Conservation (phyloP, 768 basidiomycete genomes). For the Steccherinum ochraceum region DNA sequence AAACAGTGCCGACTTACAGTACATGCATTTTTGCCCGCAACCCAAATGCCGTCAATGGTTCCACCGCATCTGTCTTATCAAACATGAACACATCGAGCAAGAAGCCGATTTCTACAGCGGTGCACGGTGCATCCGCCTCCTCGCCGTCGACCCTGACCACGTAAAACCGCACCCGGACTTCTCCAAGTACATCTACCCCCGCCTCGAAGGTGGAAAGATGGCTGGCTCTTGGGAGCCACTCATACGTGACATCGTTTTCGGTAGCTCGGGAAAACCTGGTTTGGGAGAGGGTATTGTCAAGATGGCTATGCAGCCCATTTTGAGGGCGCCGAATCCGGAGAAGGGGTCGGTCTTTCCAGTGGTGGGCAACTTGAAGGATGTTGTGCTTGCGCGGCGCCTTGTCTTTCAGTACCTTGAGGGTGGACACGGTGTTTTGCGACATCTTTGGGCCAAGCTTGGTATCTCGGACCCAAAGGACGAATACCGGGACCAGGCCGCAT, state of each 20-base stretch:
- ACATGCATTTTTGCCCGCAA: constrained; percentile 10
- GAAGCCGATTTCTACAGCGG: neutral
- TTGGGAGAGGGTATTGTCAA: neutral
- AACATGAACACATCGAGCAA: neutral
- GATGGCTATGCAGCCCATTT: neutral
- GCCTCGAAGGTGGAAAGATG: neutral
- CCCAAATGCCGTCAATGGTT: constrained; percentile 6
- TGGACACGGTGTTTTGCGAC: neutral
- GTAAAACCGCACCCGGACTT: neutral
- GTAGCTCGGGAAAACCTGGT: neutral
- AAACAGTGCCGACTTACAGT: neutral
- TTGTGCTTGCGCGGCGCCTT: constrained; percentile 7
- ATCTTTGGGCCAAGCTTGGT: neutral
- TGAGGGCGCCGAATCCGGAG: neutral
- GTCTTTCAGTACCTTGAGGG: constrained; percentile 5
- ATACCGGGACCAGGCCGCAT: neutral
- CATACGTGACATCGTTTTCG: neutral
- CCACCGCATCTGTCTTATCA: constrained; percentile 7
- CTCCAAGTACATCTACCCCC: neutral
- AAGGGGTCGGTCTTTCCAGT: neutral
- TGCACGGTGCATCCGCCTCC: constrained; percentile 2
- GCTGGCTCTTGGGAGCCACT: neutral
- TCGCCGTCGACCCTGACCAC: constrained; percentile 6
- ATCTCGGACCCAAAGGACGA: too few species aligned
- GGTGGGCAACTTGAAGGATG: constrained; percentile 6